Conservation (phyloP, 805 yeast species). For the Candida insectorum region DNA sequence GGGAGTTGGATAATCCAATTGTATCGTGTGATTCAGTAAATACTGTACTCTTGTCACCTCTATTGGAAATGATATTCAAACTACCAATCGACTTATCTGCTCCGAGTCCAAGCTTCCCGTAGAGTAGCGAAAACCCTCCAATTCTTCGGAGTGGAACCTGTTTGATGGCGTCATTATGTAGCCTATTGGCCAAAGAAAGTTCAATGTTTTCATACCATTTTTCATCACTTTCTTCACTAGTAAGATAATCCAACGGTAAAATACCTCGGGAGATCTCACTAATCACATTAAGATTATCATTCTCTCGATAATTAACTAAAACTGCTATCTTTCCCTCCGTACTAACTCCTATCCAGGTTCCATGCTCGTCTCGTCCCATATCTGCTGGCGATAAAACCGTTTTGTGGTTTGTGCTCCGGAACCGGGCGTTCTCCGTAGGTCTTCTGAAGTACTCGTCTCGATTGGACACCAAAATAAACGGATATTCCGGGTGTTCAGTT, state of each 20-base stretch:
- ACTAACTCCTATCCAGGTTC: conserved; percentile 88
- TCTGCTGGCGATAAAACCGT: conserved; percentile 68
- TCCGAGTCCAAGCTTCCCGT: conserved; percentile 43
- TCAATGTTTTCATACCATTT: conserved; percentile 45
- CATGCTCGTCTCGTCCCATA: conserved; percentile 66
- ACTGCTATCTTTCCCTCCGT: conserved; percentile 61
- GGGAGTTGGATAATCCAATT: conserved; percentile 67
- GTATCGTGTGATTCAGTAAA: conserved; percentile 27
- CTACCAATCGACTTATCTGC: conserved; percentile 24
- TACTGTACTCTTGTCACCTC: conserved; percentile 39
- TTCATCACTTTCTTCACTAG: conserved; percentile 33
- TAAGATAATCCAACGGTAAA: conserved; percentile 45
- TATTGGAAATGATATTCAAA: conserved; percentile 47
- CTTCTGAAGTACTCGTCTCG: conserved; percentile 82
- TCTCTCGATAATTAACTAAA: conserved; percentile 71
- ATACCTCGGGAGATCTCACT: conserved; percentile 51
- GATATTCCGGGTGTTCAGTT: conserved; percentile 66
- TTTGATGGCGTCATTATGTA: conserved; percentile 3
- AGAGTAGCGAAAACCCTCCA: conserved; percentile 64
- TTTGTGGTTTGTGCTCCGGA: conserved; percentile 28
- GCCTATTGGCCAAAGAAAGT: conserved; percentile 9
- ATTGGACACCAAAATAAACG: conserved; percentile 74
- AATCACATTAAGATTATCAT: conserved; percentile 16
- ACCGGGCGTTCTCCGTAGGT: conserved; percentile 59
- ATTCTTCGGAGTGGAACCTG: conserved; percentile 26